These are phyloP conservation scores for Picea engelmannii DNA, from an alignment of 83 land plant species.

Conservation along the genomic window DNA sequence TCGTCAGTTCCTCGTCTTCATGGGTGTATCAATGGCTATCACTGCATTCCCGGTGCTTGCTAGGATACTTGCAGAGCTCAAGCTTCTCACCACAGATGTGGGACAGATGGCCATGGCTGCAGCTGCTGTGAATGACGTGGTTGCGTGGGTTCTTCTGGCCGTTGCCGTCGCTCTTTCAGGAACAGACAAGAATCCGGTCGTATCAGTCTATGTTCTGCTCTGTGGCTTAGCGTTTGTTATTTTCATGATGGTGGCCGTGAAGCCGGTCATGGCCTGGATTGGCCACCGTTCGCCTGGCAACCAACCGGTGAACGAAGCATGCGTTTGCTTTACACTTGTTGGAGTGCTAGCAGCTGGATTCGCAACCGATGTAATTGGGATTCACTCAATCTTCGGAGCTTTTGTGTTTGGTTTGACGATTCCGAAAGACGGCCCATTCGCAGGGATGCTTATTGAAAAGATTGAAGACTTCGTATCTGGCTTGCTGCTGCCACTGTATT, in stretches of 20 bases:
- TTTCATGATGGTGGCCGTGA: slow-evolving; percentile 27
- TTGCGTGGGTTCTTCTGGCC: slow-evolving; percentile 73
- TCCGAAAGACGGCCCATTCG: slow-evolving; percentile 74
- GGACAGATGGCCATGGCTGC: slow-evolving; percentile 84
- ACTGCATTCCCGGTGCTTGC: slow-evolving; percentile 88
- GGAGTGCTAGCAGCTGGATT: slow-evolving; percentile 72
- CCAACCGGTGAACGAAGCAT: slow-evolving; percentile 66
- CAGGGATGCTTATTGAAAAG: slow-evolving; percentile 43
- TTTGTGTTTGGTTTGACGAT: no score
- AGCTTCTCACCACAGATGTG: slow-evolving; percentile 78
- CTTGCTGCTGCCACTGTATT: slow-evolving; percentile 59
- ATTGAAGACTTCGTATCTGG: slow-evolving; percentile 61
- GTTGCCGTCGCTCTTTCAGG: slow-evolving; percentile 75
- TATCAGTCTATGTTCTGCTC: slow-evolving; percentile 60
- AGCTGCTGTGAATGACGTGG: slow-evolving; percentile 84
- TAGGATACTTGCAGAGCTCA: slow-evolving; percentile 78
- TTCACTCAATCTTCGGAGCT: slow-evolving; percentile 86
- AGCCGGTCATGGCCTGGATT: slow-evolving; percentile 36
- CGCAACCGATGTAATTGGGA: slow-evolving; percentile 77
- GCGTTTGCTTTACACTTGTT: slow-evolving; percentile 57
- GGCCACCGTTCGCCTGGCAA: slow-evolving; percentile 39
- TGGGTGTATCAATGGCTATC: slow-evolving; percentile 90
- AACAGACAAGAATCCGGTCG: slow-evolving; percentile 33
- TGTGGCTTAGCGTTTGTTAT: slow-evolving; percentile 41
- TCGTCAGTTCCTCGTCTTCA: slow-evolving; percentile 65